Percentiles rank a stretch among this genome's conserved stretches.
These are phyloP conservation scores for Anisogramma anomala DNA, from an alignment of 2,329 filamentous ascomycete species.

Conservation along the genomic window DNA sequence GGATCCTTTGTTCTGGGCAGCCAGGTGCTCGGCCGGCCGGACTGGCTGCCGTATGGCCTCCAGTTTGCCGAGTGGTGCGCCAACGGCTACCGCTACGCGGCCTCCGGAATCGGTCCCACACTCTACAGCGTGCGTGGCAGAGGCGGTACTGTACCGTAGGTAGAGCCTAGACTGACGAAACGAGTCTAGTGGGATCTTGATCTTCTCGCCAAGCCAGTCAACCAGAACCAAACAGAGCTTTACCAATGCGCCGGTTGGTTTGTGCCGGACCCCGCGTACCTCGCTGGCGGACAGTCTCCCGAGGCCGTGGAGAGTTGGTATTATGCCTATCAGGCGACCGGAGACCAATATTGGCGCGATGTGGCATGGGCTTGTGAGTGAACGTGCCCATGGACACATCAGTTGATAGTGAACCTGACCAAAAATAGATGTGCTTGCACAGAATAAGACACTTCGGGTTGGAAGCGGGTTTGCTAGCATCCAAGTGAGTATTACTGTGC, in stretches of 20 bases:
- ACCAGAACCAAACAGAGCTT: conserved; percentile 1
- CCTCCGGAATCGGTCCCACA: neutral
- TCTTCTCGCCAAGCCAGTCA: neutral
- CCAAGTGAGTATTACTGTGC: too few relatives aligned
- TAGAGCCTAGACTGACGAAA: too few relatives aligned
- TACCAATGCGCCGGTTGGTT: conserved; percentile 2
- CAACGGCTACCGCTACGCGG: neutral
- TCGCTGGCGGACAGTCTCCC: neutral
- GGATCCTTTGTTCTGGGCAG: conserved; percentile 3
- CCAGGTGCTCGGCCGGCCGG: neutral
- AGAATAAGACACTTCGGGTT: neutral
- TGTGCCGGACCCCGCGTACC: neutral
- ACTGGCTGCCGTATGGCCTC: neutral
- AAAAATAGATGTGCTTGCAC: neutral
- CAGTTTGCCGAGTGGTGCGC: conserved; percentile 1
- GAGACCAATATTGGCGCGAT: neutral
- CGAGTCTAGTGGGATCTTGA: neutral
- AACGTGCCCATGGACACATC: too few relatives aligned
- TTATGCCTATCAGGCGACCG: conserved; percentile 4
- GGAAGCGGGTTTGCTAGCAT: neutral
- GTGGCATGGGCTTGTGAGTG: conserved; percentile 1
- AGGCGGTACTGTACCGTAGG: too few relatives aligned
- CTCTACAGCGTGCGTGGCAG: too few relatives aligned
- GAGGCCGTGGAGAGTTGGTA: conserved; percentile 7
- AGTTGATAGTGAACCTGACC: too few relatives aligned